phyloP scores from a whole-genome alignment of 2,329 filamentous ascomycete species.

The Fusarium musae region DNA sequence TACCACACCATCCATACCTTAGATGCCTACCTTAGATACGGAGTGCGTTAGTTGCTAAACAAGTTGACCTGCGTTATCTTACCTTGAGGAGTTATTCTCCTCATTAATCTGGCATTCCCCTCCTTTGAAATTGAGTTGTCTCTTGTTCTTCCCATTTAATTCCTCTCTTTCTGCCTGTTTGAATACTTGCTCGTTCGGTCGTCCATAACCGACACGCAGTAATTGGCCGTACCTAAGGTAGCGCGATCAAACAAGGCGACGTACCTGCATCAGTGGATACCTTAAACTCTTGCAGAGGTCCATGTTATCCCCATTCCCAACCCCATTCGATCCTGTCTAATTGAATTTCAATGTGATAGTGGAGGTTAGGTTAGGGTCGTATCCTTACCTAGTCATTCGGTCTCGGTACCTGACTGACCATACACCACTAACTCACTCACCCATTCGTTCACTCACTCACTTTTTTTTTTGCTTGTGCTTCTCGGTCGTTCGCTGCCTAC shows the following conservation, averaged over 20 bases:
- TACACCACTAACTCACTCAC: neutral
- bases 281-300: slow-evolving; percentile 5
- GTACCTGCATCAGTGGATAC: slow-evolving; percentile 44
- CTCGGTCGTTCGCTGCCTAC: neutral
- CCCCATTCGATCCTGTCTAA: neutral
- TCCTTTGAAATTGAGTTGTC: slow-evolving; percentile 9
- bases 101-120: slow-evolving; percentile 36
- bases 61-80: slow-evolving; percentile 17
- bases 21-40: neutral
- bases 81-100: slow-evolving; percentile 17
- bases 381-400: neutral
- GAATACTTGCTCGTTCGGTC: slow-evolving; percentile 24
- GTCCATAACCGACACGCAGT: slow-evolving; percentile 23
- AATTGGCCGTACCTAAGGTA: slow-evolving; percentile 29
- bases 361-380: neutral
- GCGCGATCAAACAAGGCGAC: slow-evolving; percentile 42
- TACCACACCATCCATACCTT: slow-evolving; percentile 14
- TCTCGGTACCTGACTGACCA: slow-evolving; percentile 7
- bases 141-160: neutral
- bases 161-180: slow-evolving; percentile 23
- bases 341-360: neutral
- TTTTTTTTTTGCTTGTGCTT: slow-evolving; percentile 12
- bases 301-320: neutral
- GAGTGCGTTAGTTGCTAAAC: neutral
- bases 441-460: neutral